Evolutionary conservation across 257 asterid species (phyloP).

Genomic region (Cinchona pubescens): DNA sequence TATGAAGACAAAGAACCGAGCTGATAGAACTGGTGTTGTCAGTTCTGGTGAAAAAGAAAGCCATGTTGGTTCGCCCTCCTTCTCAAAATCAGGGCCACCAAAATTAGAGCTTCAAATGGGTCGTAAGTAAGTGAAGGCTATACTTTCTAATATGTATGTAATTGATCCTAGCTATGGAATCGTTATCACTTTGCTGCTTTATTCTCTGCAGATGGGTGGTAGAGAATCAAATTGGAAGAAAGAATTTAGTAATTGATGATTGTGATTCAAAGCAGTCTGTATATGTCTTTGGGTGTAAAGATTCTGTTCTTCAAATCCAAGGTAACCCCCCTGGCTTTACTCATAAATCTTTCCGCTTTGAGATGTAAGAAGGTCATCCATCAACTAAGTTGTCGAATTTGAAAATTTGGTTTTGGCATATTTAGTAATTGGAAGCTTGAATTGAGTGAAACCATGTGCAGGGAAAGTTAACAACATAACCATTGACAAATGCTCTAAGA

Average conservation of each 20-base stretch:
- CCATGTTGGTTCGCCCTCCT: slow-evolving; percentile 46
- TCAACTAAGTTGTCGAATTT: background rate
- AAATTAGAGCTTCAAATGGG: slow-evolving; percentile 98
- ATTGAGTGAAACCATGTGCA: slow-evolving; percentile 27
- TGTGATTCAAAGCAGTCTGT: slow-evolving; percentile 95
- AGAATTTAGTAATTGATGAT: slow-evolving; percentile 79
- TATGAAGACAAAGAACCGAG: slow-evolving; percentile 88
- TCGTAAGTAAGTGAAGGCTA: slow-evolving; percentile 75
- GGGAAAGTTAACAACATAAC: slow-evolving; percentile 99
- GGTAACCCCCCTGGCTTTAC: slow-evolving; percentile 39
- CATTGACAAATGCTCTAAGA: slow-evolving; percentile 91
- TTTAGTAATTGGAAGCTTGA: slow-evolving; percentile 12
- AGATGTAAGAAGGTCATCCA: slow-evolving; percentile 11
- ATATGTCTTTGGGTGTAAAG: slow-evolving; percentile 85
- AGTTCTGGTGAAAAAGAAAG: slow-evolving; percentile 53
- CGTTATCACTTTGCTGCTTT: slow-evolving; percentile 18
- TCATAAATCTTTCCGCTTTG: background rate
- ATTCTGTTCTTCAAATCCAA: slow-evolving; percentile 83
- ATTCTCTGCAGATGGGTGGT: slow-evolving; percentile 80
- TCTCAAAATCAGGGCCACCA: slow-evolving; percentile 82
- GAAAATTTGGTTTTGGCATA: slow-evolving; percentile 12
- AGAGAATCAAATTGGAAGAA: slow-evolving; percentile 87
- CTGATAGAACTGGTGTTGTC: slow-evolving; percentile 72
- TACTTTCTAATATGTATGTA: slow-evolving; percentile 13
- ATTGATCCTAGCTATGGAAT: slow-evolving; percentile 17